Evolutionary conservation across 345 rosid genomes (phyloP), one percentile per base, ranked within the genome.

Genomic region (Aegle marmelos): DNA sequence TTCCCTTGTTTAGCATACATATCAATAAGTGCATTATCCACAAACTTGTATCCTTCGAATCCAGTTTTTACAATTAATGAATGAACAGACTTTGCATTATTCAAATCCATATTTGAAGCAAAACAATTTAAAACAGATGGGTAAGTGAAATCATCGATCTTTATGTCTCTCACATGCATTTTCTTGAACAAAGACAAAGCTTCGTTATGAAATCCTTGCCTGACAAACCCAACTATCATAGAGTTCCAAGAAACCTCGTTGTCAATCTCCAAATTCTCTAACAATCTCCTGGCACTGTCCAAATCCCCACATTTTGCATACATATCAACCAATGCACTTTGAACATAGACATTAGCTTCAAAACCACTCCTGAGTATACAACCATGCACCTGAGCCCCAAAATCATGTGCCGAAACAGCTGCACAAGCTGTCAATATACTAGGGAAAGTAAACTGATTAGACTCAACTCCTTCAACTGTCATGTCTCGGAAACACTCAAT

Each of bases 221-320:
- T 91, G 70, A 85, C 94, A 73, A 86, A 92, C 73, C 90, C 98
- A 25, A 89, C 89, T 37, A 95, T 88, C 91, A 95, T 81, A 67
- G 99, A 88, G 79, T 95, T 95, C 95, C 92, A 92, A 68, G 94
- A 90, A 82, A 93, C 87, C 27, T 80, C 87, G 78, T 94, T 94
- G 68, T 87, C 89, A 45, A 78, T 86, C 78, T 87, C 89, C 92
- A 81, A 86, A 59, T 53, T 69, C 58, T 82, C 83, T 74, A 93
- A 76, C 36, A 89, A 53, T 9, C 13, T 86, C 87, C 84, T 87
- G 31, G 97, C 96, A 37, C 88, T 79, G 5, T 45, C 79, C 89
- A 95, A 79, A 80, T 89, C 89, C 76, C 90, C 76, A 84, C 95
- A 89, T 86, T 92, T 93, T 22, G 90, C 92, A 64, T 95, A 95